phyloP scores from a whole-genome alignment of 306 rosid genomes.

The Betula pendula region DNA sequence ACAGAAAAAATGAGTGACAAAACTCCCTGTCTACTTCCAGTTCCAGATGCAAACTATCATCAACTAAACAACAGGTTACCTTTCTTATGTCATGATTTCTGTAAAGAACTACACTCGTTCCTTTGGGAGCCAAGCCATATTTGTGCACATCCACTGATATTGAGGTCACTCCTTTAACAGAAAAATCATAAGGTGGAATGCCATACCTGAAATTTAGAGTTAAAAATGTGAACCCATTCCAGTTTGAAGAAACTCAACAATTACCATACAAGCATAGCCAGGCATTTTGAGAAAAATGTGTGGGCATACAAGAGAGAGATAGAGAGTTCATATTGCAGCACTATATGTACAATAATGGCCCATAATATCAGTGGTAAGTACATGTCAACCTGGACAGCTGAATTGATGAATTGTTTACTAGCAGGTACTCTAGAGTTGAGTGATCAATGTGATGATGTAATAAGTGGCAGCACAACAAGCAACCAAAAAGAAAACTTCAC shows the following conservation, averaged over 20 bases:
- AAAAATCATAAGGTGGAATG: slow-evolving; percentile 82
- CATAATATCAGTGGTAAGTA: neutral
- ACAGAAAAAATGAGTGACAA: neutral
- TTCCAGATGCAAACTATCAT: slow-evolving; percentile 15
- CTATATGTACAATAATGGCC: neutral
- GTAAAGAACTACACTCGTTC: slow-evolving; percentile 84
- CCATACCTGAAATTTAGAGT: slow-evolving; percentile 58
- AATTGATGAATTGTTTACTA: neutral
- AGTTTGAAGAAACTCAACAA: neutral
- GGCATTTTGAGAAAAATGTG: neutral
- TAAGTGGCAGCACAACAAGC: neutral
- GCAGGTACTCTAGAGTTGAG: neutral
- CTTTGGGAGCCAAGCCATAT: slow-evolving; percentile 97
- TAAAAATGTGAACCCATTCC: neutral
- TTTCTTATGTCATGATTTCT: slow-evolving; percentile 90
- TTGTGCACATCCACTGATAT: slow-evolving; percentile 95
- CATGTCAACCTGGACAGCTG: neutral
- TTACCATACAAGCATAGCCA: neutral
- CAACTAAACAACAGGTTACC: slow-evolving; percentile 46
- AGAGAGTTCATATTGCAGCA: neutral
- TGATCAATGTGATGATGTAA: neutral
- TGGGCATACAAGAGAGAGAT: neutral
- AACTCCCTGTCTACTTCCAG: neutral
- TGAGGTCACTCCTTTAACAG: slow-evolving; percentile 93
- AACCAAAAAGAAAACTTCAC: neutral